Base-by-base conservation (phyloP, 2,329 filamentous ascomycete species). In the Penicillium sp. region DNA sequence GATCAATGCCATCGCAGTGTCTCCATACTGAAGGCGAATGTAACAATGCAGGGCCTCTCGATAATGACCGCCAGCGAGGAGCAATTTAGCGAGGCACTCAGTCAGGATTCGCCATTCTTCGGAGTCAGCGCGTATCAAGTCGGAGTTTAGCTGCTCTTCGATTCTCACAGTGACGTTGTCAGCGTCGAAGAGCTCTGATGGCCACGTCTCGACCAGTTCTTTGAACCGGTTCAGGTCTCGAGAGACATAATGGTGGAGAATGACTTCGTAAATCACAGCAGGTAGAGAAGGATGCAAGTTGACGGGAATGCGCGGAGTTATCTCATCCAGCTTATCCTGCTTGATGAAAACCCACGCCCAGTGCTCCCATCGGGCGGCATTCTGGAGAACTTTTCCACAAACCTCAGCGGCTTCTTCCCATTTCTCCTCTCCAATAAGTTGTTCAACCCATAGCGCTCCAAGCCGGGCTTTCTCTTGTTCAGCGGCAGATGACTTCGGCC, bases 271-370 rank as follows among this genome's bases (percentile, higher is more conserved):
- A 14, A 95, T 82, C 8, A 84, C 78, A 1, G 83, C 82, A 0
- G 88, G 83, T 9, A 98, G 75, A 0, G 87, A 84, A 6, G 90
- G 90, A 18, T 79, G 79, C 61, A 94, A 76, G n/a, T 82, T 80
- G 1, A 79, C 81, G 0, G 93, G 93, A 19, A 98, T 86, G 56
- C 85, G 83, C 23, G 85, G 78, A 4, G 86, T 85, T 45, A 98
- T 95, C 54, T 95, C 90, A 60, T 96, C 87, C 54, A 94, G 88
- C 58, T 83, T 88, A 49, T 87, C 79, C 2, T 86, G 85, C 27
- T 88, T 84, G 6, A 89, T 87, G 67, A 98, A 98, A 0, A 80
- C 84, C 80, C 86, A 94, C 4, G 94, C 85, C 89, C 91, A 97
- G 56, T 94, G 87, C 68, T 97, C 90, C 93, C 93, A 98, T 53